These are phyloP conservation scores for Lepiota venenata DNA, from an alignment of 768 basidiomycete species.

Conservation along the genomic window DNA sequence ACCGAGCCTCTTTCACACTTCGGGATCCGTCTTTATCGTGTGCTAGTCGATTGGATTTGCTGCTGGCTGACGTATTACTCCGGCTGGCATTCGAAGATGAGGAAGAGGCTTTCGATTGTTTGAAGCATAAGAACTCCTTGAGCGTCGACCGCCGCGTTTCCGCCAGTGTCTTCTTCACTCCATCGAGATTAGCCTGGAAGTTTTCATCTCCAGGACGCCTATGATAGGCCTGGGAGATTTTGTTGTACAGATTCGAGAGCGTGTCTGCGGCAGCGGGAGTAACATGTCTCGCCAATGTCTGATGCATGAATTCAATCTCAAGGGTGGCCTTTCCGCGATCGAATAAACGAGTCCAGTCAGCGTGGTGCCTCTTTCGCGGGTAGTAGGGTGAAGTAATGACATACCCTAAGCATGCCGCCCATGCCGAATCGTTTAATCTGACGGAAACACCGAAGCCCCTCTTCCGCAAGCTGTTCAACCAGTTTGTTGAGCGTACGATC, in stretches of 20 bases:
- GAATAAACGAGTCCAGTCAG: conserved; percentile 1
- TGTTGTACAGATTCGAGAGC: conserved; percentile 89
- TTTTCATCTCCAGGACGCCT: conserved; percentile 84
- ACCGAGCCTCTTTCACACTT: conserved; percentile 1
- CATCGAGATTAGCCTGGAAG: conserved; percentile 82
- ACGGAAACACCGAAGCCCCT: conserved; percentile 82
- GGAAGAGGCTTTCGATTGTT: conserved; percentile 52
- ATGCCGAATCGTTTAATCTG: conserved; percentile 92
- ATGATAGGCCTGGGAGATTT: conserved; percentile 90
- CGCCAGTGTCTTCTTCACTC: conserved; percentile 85
- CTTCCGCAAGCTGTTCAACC: conserved; percentile 79
- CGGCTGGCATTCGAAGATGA: conserved; percentile 15
- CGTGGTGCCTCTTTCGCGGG: neutral
- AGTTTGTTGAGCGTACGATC: conserved; percentile 79
- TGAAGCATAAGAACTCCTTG: conserved; percentile 94
- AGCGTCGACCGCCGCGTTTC: conserved; percentile 89
- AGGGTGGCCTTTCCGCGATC: conserved; percentile 74
- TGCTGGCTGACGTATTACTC: conserved; percentile 6
- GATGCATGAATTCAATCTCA: conserved; percentile 99
- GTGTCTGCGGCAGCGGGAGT: conserved; percentile 76
- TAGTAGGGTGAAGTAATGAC: conserved; percentile 24
- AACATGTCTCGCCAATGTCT: conserved; percentile 88
- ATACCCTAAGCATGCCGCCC: conserved; percentile 96
- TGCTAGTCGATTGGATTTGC: neutral
- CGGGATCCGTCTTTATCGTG: conserved; percentile 12